These are phyloP conservation scores for Dactylis glomerata DNA, from an alignment of 176 grass and related monocot genomes.

Conservation along the genomic window DNA sequence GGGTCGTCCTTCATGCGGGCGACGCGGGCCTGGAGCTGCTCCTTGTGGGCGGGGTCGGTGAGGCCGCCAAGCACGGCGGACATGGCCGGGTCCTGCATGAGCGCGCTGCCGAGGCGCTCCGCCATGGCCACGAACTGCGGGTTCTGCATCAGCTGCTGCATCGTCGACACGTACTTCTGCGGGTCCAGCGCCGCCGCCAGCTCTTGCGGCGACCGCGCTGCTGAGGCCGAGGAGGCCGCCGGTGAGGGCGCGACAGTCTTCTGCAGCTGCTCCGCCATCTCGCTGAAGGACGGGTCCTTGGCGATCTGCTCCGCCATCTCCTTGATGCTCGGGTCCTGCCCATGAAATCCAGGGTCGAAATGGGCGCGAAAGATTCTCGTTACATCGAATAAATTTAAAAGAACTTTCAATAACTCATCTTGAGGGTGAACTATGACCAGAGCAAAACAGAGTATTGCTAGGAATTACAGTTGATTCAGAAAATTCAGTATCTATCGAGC, in stretches of 20 bases:
- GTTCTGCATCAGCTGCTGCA: conserved; percentile 98
- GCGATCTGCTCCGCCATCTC: conserved; percentile 98
- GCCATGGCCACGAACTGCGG: conserved; percentile 89
- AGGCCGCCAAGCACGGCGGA: conserved; percentile 72
- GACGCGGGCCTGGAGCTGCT: conserved; percentile 77
- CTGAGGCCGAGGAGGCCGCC: conserved; percentile 13
- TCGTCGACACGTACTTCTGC: conserved; percentile 79
- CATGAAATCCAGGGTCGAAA: background rate
- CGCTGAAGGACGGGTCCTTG: conserved; percentile 77
- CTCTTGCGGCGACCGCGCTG: conserved; percentile 35
- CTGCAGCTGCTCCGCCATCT: conserved; percentile 99
- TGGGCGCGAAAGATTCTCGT: background rate
- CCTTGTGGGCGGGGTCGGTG: conserved; percentile 65
- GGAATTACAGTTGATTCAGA: background rate
- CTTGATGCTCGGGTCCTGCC: conserved; percentile 86
- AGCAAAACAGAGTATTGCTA: background rate
- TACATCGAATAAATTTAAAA: too few relatives aligned
- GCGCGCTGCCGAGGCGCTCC: conserved; percentile 76
- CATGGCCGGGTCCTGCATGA: conserved; percentile 95
- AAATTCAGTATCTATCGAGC: background rate
- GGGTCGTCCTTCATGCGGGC: conserved; percentile 82
- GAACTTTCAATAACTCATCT: background rate
- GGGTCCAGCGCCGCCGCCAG: conserved; percentile 52
- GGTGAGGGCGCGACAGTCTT: conserved; percentile 52
- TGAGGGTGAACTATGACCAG: background rate